Evolutionary conservation across 345 rosid species (phyloP).

Genomic region (Kernera saxatilis): DNA sequence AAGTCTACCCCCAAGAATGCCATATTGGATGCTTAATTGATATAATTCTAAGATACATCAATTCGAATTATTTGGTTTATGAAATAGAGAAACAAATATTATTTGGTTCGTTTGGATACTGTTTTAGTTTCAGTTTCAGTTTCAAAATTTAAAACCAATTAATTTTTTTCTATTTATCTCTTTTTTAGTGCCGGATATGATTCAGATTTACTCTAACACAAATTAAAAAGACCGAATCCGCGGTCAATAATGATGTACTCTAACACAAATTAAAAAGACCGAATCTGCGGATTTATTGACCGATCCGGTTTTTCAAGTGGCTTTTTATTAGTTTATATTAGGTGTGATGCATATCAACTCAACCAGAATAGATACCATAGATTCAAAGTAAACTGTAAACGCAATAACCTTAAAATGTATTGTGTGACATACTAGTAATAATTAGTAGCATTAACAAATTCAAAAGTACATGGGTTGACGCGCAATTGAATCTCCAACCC

Average conservation of each 20-base stretch:
- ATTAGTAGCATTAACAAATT: conserved; percentile 7
- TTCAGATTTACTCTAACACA: too few species aligned
- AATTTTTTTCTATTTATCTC: not conserved
- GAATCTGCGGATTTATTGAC: not conserved
- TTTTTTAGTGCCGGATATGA: not conserved
- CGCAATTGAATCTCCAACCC: conserved; percentile 13
- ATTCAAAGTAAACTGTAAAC: not conserved
- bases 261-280: too few species aligned
- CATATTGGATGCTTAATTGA: not conserved
- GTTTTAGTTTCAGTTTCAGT: not conserved
- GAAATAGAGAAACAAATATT: not conserved
- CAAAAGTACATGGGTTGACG: conserved; percentile 4
- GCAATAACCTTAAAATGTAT: not conserved
- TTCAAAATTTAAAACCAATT: not conserved
- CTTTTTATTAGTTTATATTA: too few species aligned
- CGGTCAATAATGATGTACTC: too few species aligned
- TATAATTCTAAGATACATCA: not conserved
- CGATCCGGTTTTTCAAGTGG: too few species aligned
- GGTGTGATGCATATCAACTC: not conserved
- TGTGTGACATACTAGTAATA: not conserved
- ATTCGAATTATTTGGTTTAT: not conserved
- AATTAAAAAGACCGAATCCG: not conserved
- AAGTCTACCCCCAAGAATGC: conserved; percentile 3
- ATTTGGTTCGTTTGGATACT: not conserved
- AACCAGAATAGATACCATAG: not conserved